Percentiles rank a stretch among this genome's conserved stretches.
phyloP scores from a whole-genome alignment of 1,284 basidiomycete species.

The Termitomyces sp. region DNA sequence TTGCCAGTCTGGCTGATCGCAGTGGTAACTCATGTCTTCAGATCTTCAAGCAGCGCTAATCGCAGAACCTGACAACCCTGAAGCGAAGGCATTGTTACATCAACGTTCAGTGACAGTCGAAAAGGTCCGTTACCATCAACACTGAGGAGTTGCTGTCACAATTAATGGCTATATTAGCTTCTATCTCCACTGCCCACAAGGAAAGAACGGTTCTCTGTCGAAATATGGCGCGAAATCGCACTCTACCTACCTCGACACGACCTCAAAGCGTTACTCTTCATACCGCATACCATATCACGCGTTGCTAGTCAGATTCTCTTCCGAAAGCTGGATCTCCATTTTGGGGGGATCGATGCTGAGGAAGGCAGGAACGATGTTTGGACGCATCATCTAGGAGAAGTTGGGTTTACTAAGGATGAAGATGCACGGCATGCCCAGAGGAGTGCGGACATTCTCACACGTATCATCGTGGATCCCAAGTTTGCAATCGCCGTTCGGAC shows the following conservation, averaged over 20 bases:
- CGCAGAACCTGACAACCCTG: conserved; percentile 63
- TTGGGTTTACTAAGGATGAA: conserved; percentile 22
- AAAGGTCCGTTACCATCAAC: conserved; percentile 27
- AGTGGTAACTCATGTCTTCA: conserved; percentile 25
- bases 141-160: neutral
- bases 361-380: conserved; percentile 24
- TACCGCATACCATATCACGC: conserved; percentile 61
- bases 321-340: conserved; percentile 56
- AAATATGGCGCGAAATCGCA: conserved; percentile 69
- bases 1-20: conserved; percentile 1
- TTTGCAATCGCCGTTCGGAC: conserved; percentile 57
- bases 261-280: conserved; percentile 56
- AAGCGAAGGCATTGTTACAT: conserved; percentile 57
- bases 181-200: conserved; percentile 28
- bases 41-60: conserved; percentile 61
- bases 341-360: conserved; percentile 32
- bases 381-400: conserved; percentile 12
- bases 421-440: conserved; percentile 53
- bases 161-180: conserved; percentile 19
- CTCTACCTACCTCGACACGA: conserved; percentile 58
- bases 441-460: conserved; percentile 66
- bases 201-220: conserved; percentile 50
- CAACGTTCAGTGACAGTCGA: conserved; percentile 41
- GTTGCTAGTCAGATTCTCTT: conserved; percentile 66
- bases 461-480: conserved; percentile 53